Evolutionary conservation across 768 basidiomycete species (phyloP), one percentile per base, ranked within the genome.

Genomic region (Russula virescens): DNA sequence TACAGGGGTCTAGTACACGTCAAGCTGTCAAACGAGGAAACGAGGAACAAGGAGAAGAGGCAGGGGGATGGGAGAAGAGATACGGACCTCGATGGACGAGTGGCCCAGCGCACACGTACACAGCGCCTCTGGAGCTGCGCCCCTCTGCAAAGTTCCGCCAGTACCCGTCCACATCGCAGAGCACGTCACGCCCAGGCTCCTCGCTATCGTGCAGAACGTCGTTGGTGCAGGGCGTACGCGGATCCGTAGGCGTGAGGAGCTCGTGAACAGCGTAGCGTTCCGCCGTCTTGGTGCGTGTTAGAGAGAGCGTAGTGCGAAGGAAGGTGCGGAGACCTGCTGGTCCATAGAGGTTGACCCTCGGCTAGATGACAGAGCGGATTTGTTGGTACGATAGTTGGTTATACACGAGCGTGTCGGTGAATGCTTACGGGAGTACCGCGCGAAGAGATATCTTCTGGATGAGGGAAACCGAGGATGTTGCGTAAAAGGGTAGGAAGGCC

Each of bases 201-300:
- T 94, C 91, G 68, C 79, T 88, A n/a, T 70, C 69, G 67, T 90
- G 86, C 68, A 87, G 73, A 19, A 78, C 72, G 28, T 80, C 75
- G 0, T 55, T 66, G 21, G 79, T 76, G 62, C 84, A 85, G 9
- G 83, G 73, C 3, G 83, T 86, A 0, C 76, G 68, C n/a, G 69
- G 43, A 63, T 92, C 89, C n/a, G 73, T 73, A 2, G 74, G 68
- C 2, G 74, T 77, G 21, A 94, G 77, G 1, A 94, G 80, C 70
- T 95, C 92, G 70, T 94, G 90, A 1, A 91, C 89, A 43, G 79
- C 81, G 69, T 87, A 94, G 16, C 77, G 80, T 50, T 86, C 83
- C 1, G 80, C 76, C 3, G 84, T 83, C 34, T 74, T 75, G 8
- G 83, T 83, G 45, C 82, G 75, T 0, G 93, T 91, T 75, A 90